These are phyloP conservation scores for Nicotiana tomentosiformis DNA, from an alignment of 257 asterid genomes.

Conservation along the genomic window DNA sequence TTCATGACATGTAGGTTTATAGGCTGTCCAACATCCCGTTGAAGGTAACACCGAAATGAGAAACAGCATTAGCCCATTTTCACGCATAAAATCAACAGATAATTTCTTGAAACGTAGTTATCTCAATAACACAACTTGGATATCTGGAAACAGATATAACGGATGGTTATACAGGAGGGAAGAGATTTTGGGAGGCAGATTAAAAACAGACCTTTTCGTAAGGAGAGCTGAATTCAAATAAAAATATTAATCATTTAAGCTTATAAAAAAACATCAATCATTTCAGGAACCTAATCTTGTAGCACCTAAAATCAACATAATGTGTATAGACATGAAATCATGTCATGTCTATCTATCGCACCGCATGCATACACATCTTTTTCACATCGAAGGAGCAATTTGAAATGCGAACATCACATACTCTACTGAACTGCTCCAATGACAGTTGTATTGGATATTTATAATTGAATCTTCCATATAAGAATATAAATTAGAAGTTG, in stretches of 20 bases:
- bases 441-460: not conserved
- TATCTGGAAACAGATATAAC: no score
- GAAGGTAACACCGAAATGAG: not conserved
- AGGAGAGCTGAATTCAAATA: not conserved
- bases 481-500: not conserved
- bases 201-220: not conserved
- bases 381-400: not conserved
- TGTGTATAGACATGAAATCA: not conserved
- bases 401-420: not conserved
- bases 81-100: not conserved
- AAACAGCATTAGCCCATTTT: not conserved
- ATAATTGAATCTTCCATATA: not conserved
- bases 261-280: not conserved
- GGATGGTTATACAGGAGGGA: not conserved
- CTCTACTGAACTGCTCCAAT: not conserved
- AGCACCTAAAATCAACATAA: conserved; percentile 1
- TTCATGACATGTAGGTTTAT: not conserved
- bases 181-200: not conserved
- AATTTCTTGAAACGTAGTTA: not conserved
- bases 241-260: not conserved
- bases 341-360: no score
- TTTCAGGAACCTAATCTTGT: not conserved
- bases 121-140: no score
- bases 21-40: not conserved
- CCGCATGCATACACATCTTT: not conserved